Evolutionary conservation across 306 rosid species (phyloP), one percentile per base, ranked within the genome.

Genomic region (Vigna trinervia): DNA sequence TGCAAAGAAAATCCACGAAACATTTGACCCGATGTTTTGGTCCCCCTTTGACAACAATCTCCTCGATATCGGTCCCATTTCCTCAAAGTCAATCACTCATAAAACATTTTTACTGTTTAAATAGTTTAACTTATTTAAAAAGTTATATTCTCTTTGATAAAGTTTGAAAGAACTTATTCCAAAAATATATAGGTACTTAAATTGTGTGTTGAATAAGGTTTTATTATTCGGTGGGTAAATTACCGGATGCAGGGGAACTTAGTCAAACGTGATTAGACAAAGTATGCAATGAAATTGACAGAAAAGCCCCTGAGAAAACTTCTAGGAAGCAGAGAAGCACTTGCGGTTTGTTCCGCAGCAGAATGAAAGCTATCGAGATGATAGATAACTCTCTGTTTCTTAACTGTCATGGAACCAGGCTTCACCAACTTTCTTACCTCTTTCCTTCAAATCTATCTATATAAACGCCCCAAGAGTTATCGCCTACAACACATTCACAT

Each of bases 321-420:
- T 91, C 92, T 47, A 12, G 83, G 98, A 88, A 94, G 82, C 81
- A 68, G 72, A 65, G 82, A 15, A 80, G 91, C 88, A 87, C 79
- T 57, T 82, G 86, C 90, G 65, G 72, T 71, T 63, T 67, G 54
- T 46, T 71, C 19, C 4, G 52, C 72, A 77, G 87, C 12, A 9
- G 46, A 80, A 88, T 80, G 80, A 83, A 83, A 67, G 86, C 74
- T 84, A 84, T 85, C 38, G 80, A 80, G 71, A 80, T 65, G 69
- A 78, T 79, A 83, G 69, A 78, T 79, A 83, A 75, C 57, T 71
- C 32, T 32, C 71, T 85, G 88, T 89, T 82, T 58, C 86, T 79
- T 81, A 4, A 87, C 92, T 88, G 92, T 90, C 91, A 90, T 58
- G 74, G 5, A 10, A 11, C 15, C 14, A 74, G 46, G 73, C 39